Percentiles rank a stretch among this genome's conserved stretches.
These are phyloP conservation scores for Diplotaxis tenuifolia DNA, from an alignment of 345 rosid genomes.

Conservation along the genomic window DNA sequence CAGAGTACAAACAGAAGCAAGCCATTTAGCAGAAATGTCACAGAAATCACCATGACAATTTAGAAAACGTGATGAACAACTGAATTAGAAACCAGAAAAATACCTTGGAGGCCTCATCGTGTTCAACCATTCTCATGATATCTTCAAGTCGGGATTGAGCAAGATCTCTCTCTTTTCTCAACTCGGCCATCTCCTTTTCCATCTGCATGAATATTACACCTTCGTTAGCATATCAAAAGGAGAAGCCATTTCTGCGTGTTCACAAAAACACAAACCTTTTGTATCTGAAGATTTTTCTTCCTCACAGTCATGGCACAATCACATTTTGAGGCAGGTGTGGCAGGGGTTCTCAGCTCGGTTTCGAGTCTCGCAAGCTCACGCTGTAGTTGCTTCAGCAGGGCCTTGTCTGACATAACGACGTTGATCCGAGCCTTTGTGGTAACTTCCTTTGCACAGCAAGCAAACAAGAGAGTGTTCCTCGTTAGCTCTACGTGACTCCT, in stretches of 20 bases:
- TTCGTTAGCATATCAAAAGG: not conserved
- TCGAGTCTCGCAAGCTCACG: constrained; percentile 86
- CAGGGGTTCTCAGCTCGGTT: constrained; percentile 76
- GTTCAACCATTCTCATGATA: constrained; percentile 60
- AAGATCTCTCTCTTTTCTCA: constrained; percentile 79
- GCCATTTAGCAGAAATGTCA: not conserved
- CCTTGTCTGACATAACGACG: constrained; percentile 98
- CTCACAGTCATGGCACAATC: constrained; percentile 64
- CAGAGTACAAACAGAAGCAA: constrained; percentile 11
- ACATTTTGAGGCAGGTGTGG: constrained; percentile 51
- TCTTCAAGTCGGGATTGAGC: constrained; percentile 82
- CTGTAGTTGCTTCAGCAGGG: constrained; percentile 88
- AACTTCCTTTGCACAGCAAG: constrained; percentile 95
- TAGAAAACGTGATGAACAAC: no score
- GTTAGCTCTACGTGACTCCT: constrained; percentile 95
- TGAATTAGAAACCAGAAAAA: constrained; percentile 3
- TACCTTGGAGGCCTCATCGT: constrained; percentile 53
- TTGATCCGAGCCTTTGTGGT: constrained; percentile 91
- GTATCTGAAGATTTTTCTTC: constrained; percentile 86
- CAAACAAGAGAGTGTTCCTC: constrained; percentile 92
- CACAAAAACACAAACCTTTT: constrained; percentile 53
- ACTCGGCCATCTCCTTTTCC: constrained; percentile 72
- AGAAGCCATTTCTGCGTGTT: not conserved
- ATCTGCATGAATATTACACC: constrained; percentile 49
- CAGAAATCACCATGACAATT: no score